Evolutionary conservation across 345 rosid species (phyloP).

Genomic region (Tarenaya hassleriana): DNA sequence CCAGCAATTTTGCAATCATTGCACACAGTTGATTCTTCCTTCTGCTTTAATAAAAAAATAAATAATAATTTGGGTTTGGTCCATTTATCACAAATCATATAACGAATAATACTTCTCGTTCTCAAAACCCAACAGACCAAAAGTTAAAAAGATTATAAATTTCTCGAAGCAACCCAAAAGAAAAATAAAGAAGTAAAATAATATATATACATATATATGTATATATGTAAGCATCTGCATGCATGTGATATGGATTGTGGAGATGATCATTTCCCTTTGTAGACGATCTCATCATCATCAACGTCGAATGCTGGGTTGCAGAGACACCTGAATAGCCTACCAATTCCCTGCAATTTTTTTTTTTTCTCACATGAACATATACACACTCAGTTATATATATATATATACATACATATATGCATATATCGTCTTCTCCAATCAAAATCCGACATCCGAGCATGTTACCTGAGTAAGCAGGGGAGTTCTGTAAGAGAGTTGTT

Average conservation of each 20-base stretch:
- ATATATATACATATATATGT: no score
- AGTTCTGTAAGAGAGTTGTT: slow-evolving; percentile 65
- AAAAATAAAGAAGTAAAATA: no score
- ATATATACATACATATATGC: no score
- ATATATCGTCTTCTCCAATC: no score
- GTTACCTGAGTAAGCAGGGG: slow-evolving; percentile 79
- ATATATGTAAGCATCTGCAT: slow-evolving; percentile 20
- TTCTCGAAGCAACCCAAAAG: no score
- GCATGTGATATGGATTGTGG: slow-evolving; percentile 11
- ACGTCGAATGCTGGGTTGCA: slow-evolving; percentile 94
- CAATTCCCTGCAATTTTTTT: slow-evolving; percentile 86
- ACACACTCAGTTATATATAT: no score
- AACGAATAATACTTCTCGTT: no score
- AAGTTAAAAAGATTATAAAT: no score
- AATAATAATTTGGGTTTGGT: slow-evolving; percentile 18
- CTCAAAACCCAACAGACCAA: no score
- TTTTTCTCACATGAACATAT: no score
- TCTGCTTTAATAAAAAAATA: slow-evolving; percentile 18
- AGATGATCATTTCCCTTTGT: slow-evolving; percentile 57
- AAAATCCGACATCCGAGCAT: no score
- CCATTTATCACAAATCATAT: slow-evolving; percentile 28
- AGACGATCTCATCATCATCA: slow-evolving; percentile 86
- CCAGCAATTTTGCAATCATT: slow-evolving; percentile 22
- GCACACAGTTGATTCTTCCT: neutral
- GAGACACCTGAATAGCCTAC: slow-evolving; percentile 92